phyloP scores from a whole-genome alignment of 139 green algal species.

The Ettlia oleoabundans region DNA sequence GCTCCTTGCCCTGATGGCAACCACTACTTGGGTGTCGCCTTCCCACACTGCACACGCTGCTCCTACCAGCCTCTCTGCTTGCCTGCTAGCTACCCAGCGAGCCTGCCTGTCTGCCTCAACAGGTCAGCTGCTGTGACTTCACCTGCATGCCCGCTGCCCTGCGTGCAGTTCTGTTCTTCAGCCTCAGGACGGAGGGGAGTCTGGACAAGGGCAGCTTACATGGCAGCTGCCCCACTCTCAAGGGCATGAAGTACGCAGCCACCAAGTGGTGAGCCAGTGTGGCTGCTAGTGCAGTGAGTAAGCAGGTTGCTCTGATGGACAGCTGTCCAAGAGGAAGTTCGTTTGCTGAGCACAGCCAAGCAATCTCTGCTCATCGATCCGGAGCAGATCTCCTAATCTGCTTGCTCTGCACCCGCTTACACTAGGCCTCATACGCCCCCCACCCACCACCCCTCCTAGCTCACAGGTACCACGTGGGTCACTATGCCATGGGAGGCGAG shows the following conservation, averaged over 20 bases:
- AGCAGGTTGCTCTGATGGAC: not conserved
- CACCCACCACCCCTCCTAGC: no score
- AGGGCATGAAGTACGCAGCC: conserved; percentile 61
- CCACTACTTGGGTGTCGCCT: not conserved
- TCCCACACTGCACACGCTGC: not conserved
- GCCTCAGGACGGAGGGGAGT: conserved; percentile 61
- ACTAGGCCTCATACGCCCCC: no score
- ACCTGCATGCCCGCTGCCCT: no score
- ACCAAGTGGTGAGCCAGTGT: conserved; percentile 50
- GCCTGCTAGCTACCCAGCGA: not conserved
- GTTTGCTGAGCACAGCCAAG: no score
- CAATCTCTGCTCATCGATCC: no score
- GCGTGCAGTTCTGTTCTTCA: conserved; percentile 61
- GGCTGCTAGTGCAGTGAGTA: not conserved
- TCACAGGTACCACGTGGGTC: conserved; percentile 38
- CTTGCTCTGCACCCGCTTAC: not conserved
- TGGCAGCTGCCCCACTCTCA: conserved; percentile 62
- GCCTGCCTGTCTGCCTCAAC: no score
- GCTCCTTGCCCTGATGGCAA: no score
- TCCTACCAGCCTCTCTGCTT: not conserved
- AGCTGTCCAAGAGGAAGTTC: no score
- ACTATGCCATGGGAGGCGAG: conserved; percentile 46
- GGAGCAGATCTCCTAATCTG: no score
- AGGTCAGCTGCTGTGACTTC: no score
- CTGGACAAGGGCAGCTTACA: conserved; percentile 69